Base-by-base conservation (phyloP, 352 stramenopile genomes). In the Elongisporangium senticosum region DNA sequence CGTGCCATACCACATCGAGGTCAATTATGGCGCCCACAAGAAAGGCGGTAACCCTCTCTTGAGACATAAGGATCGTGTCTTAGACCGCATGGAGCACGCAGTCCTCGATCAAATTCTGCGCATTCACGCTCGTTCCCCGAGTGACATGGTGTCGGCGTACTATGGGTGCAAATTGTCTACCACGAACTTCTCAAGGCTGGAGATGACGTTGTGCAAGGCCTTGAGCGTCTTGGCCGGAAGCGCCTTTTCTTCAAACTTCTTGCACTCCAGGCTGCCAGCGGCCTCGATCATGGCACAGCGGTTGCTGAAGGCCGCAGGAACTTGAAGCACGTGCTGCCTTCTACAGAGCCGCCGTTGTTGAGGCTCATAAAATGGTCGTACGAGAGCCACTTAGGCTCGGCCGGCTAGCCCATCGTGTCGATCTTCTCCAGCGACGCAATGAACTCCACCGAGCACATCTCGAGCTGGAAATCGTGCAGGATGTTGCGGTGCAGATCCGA, bases 161-260 rank as follows among this genome's bases (percentile, higher is more conserved):
- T 87, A 75, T 39, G 77, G 67, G 49, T 74, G 72, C 40, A 93
- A 55, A 19, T 79, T 69, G 26, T 91, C 83, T 23, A 80, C 55
- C 49, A 93, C 71, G 55, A 89, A 86, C 65, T 90, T 87, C 58
- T 93, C 77, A 43, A 93, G 87, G 33, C 70, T 84, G 19, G 83
- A 89, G 47, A 90, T 59, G 7, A 86, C 85, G 10, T 64, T 80
- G 17, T 81, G 75, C 24, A 93, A 59, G 28, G 91, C 83, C 33
- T 73, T 74, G 19, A 93, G 68, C 26, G 82, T 79, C 1, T 83
- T 69, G 4, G 59, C 63, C 7, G 83, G 80, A 3, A 91, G 63
- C 39, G 69, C 49, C n/a, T 66, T 64, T 26, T 79, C 77, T 53
- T 83, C 77, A 61, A 76, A 83, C 23, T 66, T 76, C 51, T 70